phyloP scores from a whole-genome alignment of 352 stramenopile genomes.

The Phytopythium ostracodes region DNA sequence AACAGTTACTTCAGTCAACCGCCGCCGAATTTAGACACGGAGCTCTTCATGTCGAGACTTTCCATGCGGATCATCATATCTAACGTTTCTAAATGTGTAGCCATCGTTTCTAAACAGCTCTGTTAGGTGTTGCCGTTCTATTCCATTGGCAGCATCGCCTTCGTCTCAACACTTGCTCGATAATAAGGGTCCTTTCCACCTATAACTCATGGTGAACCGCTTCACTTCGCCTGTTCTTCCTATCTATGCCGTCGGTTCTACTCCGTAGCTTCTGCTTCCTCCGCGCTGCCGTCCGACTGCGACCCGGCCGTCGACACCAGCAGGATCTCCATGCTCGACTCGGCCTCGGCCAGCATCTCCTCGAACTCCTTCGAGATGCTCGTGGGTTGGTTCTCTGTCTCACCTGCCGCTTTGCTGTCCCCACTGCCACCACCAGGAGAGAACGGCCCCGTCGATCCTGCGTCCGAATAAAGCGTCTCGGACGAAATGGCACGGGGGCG shows the following conservation, averaged over 20 bases:
- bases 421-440: background rate
- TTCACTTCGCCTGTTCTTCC: background rate
- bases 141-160: background rate
- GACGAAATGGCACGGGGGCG: conserved; percentile 26
- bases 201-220: background rate
- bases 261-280: background rate
- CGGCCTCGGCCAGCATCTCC: conserved; percentile 58
- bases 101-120: background rate
- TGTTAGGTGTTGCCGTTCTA: too few species aligned
- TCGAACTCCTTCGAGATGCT: conserved; percentile 71
- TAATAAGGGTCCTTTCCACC: background rate
- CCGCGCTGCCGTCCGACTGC: background rate
- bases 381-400: conserved; percentile 17
- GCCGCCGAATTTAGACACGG: background rate
- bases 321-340: conserved; percentile 65
- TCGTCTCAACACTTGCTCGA: background rate
- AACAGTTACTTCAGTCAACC: background rate
- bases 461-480: conserved; percentile 44
- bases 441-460: conserved; percentile 17
- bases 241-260: conserved; percentile 15
- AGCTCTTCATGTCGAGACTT: background rate
- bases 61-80: background rate
- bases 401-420: conserved; percentile 1
- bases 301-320: conserved; percentile 13
- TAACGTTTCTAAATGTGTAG: background rate